Base-by-base conservation (phyloP, 768 basidiomycete species). In the Leccinum disarticulatum region DNA sequence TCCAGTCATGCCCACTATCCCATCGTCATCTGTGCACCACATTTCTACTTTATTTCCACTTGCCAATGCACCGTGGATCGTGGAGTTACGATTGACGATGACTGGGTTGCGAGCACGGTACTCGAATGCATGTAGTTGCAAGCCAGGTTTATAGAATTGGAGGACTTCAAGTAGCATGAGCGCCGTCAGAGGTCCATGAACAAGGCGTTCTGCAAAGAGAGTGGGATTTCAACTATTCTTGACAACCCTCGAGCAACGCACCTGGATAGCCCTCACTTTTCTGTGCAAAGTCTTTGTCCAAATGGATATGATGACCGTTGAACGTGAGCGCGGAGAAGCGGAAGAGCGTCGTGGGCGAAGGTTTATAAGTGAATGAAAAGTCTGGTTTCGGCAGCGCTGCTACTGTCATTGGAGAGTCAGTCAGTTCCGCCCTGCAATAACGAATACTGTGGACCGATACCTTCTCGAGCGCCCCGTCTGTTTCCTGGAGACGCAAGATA, bases 321-420 rank as follows among this genome's bases (percentile, higher is more conserved):
- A 91, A 92, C 64, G 87, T 93, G 25, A 95, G 77, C 19, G 92
- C 90, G 5, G 91, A 93, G 74, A 88, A 95, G 25, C 91, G 85
- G 77, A 95, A 95, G 22, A 94, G 76, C 1, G 88, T 91, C 9
- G 86, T 85, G 36, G 84, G 73, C 27, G 81, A 84, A 3, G 91
- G 91, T 14, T 74, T 83, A 68, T 86, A 91, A 31, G 75, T 78
- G 70, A 91, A 87, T 4, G 83, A 80, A 70, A 90, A 87, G 61
- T 87, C 82, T 1, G 78, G 71, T 4, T 66, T 60, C 13, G 85
- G 86, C 19, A 87, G 67, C 59, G 76, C 80, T 27, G 77, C 74
- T 58, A 87, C 87, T 87, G 55, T 54, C 54, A 3, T 30, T 30
- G 5, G 25, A 50, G 15, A 4, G 15, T 59, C 25, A 47, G 30